phyloP scores from a whole-genome alignment of 768 basidiomycete genomes.

The Mycena chlorophos region DNA sequence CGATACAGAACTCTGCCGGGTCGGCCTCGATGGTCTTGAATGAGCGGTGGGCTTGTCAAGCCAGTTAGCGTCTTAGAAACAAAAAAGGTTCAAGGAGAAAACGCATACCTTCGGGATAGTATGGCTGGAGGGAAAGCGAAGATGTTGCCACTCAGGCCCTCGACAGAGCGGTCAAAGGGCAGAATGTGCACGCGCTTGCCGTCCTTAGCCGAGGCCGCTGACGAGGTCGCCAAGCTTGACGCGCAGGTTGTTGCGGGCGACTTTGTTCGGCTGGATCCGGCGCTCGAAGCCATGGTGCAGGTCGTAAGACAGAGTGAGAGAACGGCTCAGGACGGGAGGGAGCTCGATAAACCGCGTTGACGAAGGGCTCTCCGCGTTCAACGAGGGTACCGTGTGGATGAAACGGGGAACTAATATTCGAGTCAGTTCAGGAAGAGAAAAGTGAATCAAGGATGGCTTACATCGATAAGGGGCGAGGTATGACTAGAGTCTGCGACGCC shows the following conservation, averaged over 20 bases:
- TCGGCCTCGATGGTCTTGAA: not conserved
- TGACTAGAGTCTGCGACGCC: no score
- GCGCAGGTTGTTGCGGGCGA: constrained; percentile 78
- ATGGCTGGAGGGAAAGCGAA: not conserved
- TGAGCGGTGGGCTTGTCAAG: not conserved
- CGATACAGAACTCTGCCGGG: not conserved
- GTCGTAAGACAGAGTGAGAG: no score
- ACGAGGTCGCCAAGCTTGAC: constrained; percentile 78
- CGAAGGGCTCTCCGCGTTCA: no score
- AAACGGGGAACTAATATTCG: no score
- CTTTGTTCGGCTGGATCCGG: constrained; percentile 66
- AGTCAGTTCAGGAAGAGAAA: no score
- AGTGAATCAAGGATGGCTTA: no score
- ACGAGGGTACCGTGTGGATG: no score
- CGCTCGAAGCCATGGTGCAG: no score
- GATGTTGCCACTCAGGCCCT: constrained; percentile 39
- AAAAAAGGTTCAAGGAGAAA: not conserved
- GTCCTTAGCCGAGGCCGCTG: constrained; percentile 79
- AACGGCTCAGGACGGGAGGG: no score
- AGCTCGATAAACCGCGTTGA: no score
- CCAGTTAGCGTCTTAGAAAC: not conserved
- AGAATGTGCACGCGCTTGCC: constrained; percentile 78
- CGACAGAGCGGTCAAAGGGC: constrained; percentile 79
- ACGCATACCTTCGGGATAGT: not conserved
- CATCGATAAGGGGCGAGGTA: no score